Base-by-base conservation (phyloP, 768 basidiomycete species). In the Termitomyces sp. region DNA sequence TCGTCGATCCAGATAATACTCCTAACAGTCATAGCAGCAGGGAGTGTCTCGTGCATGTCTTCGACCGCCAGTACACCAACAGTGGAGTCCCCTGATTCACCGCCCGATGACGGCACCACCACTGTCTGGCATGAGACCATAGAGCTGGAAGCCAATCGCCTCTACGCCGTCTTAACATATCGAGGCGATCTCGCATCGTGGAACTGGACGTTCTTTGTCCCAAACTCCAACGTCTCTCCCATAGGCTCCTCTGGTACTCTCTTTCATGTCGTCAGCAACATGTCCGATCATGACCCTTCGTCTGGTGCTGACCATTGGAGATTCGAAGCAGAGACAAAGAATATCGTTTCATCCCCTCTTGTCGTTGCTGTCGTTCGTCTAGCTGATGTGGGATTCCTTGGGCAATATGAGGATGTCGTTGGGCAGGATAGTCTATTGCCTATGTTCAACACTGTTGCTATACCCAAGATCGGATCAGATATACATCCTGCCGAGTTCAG, bases 191-290 rank as follows among this genome's bases (percentile, higher is more conserved):
- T 79, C 38, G 78, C 78, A 25, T 73, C 77, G 5, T 82, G 81
- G 81, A 77, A 81, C 63, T 82, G 81, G 81, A 75, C 77, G 5
- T 82, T 82, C 65, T 81, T 76, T 69, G 73, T 81, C 34, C 75
- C 79, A 53, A 73, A 80, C 67, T 76, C 78, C 50, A 57, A 70
- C 7, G 66, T 71, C 1, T 63, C 67, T 4, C 80, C 81, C 14
- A 76, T 81, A 63, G 81, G 81, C 29, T 72, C 75, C 45, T 66
- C 71, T 15, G 80, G 81, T 4, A 79, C 79, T 8, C 67, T 81
- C 5, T 81, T 81, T 68, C 79, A 80, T 59, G 78, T 80, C 64
- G 71, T 77, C 45, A 67, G 67, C 59, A 72, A 71, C 59, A 68
- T 59, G n/a, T 74, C 74, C 37, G 60, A 52, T 20, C 34, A 56